Evolutionary conservation across 208 protist species (phyloP).

Genomic region (Trypanosoma conorhini): DNA sequence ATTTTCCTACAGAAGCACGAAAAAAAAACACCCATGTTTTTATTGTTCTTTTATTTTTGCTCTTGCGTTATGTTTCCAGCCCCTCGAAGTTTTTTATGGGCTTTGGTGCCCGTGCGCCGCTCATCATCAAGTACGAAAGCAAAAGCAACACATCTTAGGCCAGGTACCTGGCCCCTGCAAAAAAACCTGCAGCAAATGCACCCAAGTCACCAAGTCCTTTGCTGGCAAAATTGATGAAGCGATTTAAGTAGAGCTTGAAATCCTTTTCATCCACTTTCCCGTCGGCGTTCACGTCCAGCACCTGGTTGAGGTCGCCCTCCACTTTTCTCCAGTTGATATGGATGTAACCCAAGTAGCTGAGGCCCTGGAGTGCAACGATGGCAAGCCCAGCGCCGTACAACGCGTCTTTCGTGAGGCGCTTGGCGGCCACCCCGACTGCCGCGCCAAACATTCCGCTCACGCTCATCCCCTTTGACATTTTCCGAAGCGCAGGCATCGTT

Average conservation of each 20-base stretch:
- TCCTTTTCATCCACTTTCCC: constrained; percentile 53
- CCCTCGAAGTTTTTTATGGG: too few relatives aligned
- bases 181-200: constrained; percentile 61
- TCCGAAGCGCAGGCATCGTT: too few relatives aligned
- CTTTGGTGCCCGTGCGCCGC: too few relatives aligned
- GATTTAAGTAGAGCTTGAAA: constrained; percentile 49
- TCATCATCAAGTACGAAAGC: background rate
- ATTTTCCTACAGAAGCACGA: constrained; percentile 26
- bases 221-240: constrained; percentile 34
- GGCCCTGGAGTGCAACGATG: constrained; percentile 54
- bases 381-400: constrained; percentile 59
- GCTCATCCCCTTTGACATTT: constrained; percentile 34
- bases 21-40: constrained; percentile 12
- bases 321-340: constrained; percentile 64
- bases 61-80: too few relatives aligned
- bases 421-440: constrained; percentile 45
- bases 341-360: constrained; percentile 65
- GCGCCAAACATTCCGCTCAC: constrained; percentile 52
- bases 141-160: constrained; percentile 20
- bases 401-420: constrained; percentile 53
- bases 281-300: constrained; percentile 51
- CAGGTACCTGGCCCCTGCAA: constrained; percentile 52
- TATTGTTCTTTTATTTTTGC: too few relatives aligned
- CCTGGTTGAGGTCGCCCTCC: constrained; percentile 36
- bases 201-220: constrained; percentile 47